phyloP scores from a whole-genome alignment of 192 early-diverging fungal species.

The Coemansia furcata region DNA sequence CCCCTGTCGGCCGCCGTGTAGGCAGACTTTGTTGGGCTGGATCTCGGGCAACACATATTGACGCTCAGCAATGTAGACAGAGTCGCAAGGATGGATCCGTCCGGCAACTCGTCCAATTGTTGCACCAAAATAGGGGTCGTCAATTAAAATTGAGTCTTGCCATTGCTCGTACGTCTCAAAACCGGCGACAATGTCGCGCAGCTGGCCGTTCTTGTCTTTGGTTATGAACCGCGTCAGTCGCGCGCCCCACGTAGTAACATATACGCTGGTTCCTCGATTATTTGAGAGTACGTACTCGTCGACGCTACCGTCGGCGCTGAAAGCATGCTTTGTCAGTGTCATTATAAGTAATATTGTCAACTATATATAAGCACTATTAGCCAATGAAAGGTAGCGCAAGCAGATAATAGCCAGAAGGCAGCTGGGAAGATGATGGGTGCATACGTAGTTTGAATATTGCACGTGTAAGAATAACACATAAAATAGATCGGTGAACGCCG shows the following conservation, averaged over 20 bases:
- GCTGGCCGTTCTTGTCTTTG: conserved; percentile 51
- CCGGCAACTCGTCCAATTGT: conserved; percentile 75
- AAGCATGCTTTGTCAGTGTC: conserved; percentile 36
- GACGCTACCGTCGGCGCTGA: conserved; percentile 30
- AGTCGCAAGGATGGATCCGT: conserved; percentile 43
- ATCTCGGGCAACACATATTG: conserved; percentile 60
- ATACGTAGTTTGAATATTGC: not conserved
- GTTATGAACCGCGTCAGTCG: conserved; percentile 67
- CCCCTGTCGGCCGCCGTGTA: conserved; percentile 77
- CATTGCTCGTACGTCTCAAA: conserved; percentile 62
- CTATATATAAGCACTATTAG: not conserved
- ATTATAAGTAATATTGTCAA: conserved; percentile 8
- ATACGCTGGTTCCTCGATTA: conserved; percentile 20
- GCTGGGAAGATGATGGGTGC: not conserved
- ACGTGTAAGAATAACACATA: not conserved
- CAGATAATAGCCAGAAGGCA: not conserved
- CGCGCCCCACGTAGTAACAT: conserved; percentile 64
- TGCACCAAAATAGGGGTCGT: conserved; percentile 79
- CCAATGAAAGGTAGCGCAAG: not conserved
- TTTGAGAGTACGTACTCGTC: conserved; percentile 38
- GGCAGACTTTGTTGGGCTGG: conserved; percentile 69
- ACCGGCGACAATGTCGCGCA: conserved; percentile 72
- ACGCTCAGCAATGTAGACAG: conserved; percentile 62
- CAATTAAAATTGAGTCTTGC: conserved; percentile 39
- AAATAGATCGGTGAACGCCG: not conserved